phyloP scores from a whole-genome alignment of 495 filamentous ascomycete genomes.

The Penicillium ucsense region DNA sequence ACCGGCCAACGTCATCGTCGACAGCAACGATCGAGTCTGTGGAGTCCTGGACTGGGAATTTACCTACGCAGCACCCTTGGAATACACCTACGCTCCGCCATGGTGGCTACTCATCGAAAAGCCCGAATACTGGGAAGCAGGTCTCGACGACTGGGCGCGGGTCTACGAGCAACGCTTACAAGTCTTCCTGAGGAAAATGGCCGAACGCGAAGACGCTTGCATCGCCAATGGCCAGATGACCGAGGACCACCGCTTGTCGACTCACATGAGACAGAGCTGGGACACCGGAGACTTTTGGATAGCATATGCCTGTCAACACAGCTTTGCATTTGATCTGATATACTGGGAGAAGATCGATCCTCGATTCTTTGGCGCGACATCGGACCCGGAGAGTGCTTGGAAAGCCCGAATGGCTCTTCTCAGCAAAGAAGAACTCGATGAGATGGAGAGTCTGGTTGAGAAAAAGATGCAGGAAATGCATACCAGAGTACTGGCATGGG shows the following conservation, averaged over 20 bases:
- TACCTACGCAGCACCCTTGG: not conserved
- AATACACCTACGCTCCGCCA: no score
- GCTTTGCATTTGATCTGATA: not conserved
- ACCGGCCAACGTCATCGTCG: not conserved
- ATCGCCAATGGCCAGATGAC: not conserved
- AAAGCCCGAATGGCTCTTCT: not conserved
- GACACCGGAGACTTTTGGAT: not conserved
- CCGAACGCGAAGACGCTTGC: not conserved
- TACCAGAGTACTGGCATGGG: not conserved
- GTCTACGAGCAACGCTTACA: no score
- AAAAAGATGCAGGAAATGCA: constrained; percentile 3
- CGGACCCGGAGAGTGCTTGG: not conserved
- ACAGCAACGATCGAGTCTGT: not conserved
- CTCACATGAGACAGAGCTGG: not conserved
- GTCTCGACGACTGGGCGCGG: no score
- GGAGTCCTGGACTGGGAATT: not conserved
- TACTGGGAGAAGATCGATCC: not conserved
- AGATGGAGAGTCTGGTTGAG: constrained; percentile 3
- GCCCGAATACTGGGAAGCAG: no score
- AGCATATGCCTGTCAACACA: not conserved
- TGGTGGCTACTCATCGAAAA: no score
- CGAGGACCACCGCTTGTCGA: not conserved
- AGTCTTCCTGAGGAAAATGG: no score
- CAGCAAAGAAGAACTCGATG: not conserved
- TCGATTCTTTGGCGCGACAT: not conserved